A percentile compares a stretch with the other conserved stretches of the same genome.
Conservation (phyloP, 768 basidiomycete species). For the Tylopilus subfusipes region DNA sequence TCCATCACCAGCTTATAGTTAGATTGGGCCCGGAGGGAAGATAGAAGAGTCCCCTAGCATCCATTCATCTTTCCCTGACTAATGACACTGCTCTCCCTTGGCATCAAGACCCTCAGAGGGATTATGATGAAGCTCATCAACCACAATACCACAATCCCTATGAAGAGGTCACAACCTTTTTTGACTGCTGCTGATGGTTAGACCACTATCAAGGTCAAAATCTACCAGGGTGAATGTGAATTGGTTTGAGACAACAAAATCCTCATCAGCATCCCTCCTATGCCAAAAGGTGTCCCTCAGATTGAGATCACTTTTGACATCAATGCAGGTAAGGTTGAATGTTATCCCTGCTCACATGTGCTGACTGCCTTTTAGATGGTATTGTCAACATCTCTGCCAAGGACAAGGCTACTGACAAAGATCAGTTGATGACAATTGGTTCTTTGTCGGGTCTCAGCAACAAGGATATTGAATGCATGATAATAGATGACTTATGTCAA, state of each 20-base stretch:
- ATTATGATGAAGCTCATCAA: constrained; percentile 99
- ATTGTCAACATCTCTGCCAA: constrained; percentile 97
- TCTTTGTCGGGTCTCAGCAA: constrained; percentile 95
- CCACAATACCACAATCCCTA: constrained; percentile 98
- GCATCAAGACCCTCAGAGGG: constrained; percentile 96
- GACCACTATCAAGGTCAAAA: constrained; percentile 99
- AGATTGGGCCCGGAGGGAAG: too few species aligned
- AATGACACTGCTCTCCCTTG: constrained; percentile 95
- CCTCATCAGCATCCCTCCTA: constrained; percentile 91
- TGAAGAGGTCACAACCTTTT: constrained; percentile 99
- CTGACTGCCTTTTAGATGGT: constrained; percentile 52
- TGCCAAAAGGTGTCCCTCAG: constrained; percentile 72
- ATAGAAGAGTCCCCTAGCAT: too few species aligned
- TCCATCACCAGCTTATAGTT: too few species aligned
- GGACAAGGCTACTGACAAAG: constrained; percentile 88
- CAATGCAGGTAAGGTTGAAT: constrained; percentile 66
- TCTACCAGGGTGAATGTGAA: constrained; percentile 99
- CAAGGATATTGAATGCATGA: constrained; percentile 97
- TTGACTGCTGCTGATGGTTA: constrained; percentile 99
- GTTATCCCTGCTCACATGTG: not conserved
- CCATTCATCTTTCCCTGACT: too few species aligned
- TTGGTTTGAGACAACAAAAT: constrained; percentile 98
- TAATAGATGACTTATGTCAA: too few species aligned
- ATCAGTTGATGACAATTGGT: constrained; percentile 84
- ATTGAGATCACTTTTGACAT: constrained; percentile 94